Base-by-base conservation (phyloP, 805 yeast species). In the Deakozyma indianensis region DNA sequence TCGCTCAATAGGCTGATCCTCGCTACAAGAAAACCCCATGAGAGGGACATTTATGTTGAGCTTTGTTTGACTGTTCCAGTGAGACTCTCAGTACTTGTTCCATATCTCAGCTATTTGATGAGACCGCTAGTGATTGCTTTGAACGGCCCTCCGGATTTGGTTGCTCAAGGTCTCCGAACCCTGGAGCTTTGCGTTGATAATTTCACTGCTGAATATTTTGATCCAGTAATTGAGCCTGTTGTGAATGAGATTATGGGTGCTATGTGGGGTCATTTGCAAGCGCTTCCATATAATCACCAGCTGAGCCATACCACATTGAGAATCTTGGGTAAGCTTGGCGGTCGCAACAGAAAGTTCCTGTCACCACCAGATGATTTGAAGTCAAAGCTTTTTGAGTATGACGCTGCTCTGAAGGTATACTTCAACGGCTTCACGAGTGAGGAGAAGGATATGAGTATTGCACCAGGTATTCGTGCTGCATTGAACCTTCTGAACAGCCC, bases 11-110 rank as follows among this genome's bases (percentile, higher is more conserved):
- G 84, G 53, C 72, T 88, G 68, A 78, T 92, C 35, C 71, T 78
- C 22, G 82, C 86, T 22, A 87, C 97, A 2, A 71, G 94, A 45
- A 70, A 87, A 38, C 86, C 95, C 0, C 90, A 83, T 52, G 97
- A 92, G 57, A 73, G 95, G 45, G 97, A 92, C 58, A 77, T 92
- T 2, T 92, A 88, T 56, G 97, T 92, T 43, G 98, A 92, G 58
- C 68, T 92, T 43, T 92, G 98, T 57, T 69, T 92, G 49, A 88
- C 96, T 0, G 96, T 92, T 4, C 99, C 99, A 0, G 98, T 92
- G 1, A 70, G 98, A 48, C 67, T 92, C 23, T 85, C 95, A 48
- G 95, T 90, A 0, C 67, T 92, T 52, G 96, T 94, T 1, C 97
- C 98, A 1, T 95, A 88, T 57, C 66, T 92, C 53, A 83, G 81